A percentile compares a stretch with the other conserved stretches of the same genome.
Conservation (phyloP, 1,284 basidiomycete species). For the Moesziomyces sp. region DNA sequence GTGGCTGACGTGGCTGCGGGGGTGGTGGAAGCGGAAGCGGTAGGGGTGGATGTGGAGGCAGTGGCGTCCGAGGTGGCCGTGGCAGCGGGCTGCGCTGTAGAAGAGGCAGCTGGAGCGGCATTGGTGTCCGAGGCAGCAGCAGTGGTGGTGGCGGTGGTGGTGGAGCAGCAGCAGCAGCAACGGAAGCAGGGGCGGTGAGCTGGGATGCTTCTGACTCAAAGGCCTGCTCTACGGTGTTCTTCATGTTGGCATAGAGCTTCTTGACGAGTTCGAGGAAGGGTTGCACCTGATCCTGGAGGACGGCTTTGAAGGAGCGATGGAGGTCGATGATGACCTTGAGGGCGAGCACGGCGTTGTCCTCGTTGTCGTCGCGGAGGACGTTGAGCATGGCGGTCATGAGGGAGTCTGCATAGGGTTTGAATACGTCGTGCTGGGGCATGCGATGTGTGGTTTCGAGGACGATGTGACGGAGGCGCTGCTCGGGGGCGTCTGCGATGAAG, state of each 20-base stretch:
- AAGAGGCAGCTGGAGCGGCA: no score
- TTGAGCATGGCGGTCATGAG: slow-evolving; percentile 82
- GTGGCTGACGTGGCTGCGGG: slow-evolving; percentile 19
- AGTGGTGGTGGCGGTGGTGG: slow-evolving; percentile 1
- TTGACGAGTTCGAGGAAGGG: slow-evolving; percentile 82
- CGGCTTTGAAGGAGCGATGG: slow-evolving; percentile 68
- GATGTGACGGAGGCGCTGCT: slow-evolving; percentile 77
- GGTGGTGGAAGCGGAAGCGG: slow-evolving; percentile 20
- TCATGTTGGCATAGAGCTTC: slow-evolving; percentile 82
- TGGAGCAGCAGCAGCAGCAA: background rate
- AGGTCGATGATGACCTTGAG: slow-evolving; percentile 92
- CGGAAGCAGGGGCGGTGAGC: slow-evolving; percentile 6
- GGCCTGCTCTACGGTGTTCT: slow-evolving; percentile 78
- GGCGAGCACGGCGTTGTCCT: slow-evolving; percentile 90
- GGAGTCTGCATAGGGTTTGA: slow-evolving; percentile 77
- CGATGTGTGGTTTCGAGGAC: slow-evolving; percentile 75
- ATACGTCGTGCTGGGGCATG: slow-evolving; percentile 82
- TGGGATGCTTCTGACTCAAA: slow-evolving; percentile 70
- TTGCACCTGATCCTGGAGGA: slow-evolving; percentile 80
- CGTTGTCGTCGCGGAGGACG: slow-evolving; percentile 89
- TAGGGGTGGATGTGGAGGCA: slow-evolving; percentile 7
- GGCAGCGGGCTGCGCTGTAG: no score
- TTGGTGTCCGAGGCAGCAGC: background rate
- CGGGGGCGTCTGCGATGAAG: slow-evolving; percentile 80
- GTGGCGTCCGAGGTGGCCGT: background rate